Conservation (phyloP, 805 yeast genomes). For the Starmera pachycereana region DNA sequence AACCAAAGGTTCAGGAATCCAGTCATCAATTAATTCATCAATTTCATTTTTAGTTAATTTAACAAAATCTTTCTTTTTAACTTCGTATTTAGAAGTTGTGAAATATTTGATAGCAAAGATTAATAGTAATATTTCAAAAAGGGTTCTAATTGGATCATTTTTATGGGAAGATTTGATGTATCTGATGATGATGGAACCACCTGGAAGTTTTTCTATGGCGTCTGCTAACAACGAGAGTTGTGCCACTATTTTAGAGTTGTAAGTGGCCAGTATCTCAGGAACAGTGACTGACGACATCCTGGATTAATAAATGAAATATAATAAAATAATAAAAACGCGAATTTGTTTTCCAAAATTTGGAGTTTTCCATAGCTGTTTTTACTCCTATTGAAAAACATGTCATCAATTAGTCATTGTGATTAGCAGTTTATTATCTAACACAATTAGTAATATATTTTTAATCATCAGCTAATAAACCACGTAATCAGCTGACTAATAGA, state of each 20-base stretch:
- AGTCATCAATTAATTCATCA: slow-evolving; percentile 76
- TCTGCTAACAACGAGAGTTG: neutral
- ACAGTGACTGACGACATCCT: neutral
- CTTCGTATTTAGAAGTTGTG: slow-evolving; percentile 62
- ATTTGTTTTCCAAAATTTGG: too few relatives aligned
- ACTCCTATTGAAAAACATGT: too few relatives aligned
- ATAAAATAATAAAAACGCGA: too few relatives aligned
- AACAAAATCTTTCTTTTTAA: slow-evolving; percentile 61
- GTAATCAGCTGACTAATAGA: too few relatives aligned
- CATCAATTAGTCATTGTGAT: too few relatives aligned
- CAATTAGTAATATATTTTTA: too few relatives aligned
- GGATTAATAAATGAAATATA: too few relatives aligned
- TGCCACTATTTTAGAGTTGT: neutral
- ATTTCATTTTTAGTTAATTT: slow-evolving; percentile 52
- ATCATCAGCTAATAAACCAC: too few relatives aligned
- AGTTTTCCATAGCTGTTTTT: too few relatives aligned
- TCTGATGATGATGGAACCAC: slow-evolving; percentile 47
- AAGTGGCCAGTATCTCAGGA: neutral
- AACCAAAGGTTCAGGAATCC: slow-evolving; percentile 86
- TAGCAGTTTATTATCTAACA: too few relatives aligned
- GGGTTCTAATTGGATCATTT: slow-evolving; percentile 86
- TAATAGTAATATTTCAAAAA: slow-evolving; percentile 67
- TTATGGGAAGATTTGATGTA: slow-evolving; percentile 83
- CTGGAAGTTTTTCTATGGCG: slow-evolving; percentile 29
- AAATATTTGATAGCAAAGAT: slow-evolving; percentile 81